Conservation (phyloP, 2,329 filamentous ascomycete species). For the Xylaria arbuscula region DNA sequence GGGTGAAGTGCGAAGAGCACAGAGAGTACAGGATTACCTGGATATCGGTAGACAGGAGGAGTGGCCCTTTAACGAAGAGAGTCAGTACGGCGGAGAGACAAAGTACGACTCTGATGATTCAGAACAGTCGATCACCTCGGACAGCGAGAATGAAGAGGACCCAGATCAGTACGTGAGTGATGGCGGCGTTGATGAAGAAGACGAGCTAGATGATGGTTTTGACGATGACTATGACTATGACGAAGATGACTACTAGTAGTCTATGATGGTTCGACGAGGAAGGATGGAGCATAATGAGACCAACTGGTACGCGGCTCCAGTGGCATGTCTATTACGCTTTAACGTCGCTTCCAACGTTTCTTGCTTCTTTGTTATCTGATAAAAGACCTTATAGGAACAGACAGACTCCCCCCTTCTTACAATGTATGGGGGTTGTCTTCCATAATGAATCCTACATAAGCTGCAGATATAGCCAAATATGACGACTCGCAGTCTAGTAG, state of each 20-base stretch:
- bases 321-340: not conserved
- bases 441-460: too few relatives aligned
- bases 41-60: not conserved
- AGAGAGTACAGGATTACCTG: not conserved
- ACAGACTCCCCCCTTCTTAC: not conserved
- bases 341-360: not conserved
- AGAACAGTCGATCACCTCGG: not conserved
- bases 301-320: not conserved
- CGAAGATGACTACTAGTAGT: conserved; percentile 5
- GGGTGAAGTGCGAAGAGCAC: not conserved
- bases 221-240: conserved; percentile 6
- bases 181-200: conserved; percentile 7
- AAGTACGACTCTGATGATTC: not conserved
- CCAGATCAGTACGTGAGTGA: not conserved
- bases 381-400: not conserved
- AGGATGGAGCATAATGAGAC: not conserved
- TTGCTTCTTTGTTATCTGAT: not conserved
- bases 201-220: not conserved
- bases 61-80: not conserved
- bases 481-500: too few relatives aligned
- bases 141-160: not conserved
- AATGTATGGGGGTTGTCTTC: too few relatives aligned
- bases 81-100: not conserved
- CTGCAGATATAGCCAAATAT: too few relatives aligned
- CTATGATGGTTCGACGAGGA: not conserved